Conservation (phyloP, 805 yeast genomes). For the Naumovozyma dairenensis region DNA sequence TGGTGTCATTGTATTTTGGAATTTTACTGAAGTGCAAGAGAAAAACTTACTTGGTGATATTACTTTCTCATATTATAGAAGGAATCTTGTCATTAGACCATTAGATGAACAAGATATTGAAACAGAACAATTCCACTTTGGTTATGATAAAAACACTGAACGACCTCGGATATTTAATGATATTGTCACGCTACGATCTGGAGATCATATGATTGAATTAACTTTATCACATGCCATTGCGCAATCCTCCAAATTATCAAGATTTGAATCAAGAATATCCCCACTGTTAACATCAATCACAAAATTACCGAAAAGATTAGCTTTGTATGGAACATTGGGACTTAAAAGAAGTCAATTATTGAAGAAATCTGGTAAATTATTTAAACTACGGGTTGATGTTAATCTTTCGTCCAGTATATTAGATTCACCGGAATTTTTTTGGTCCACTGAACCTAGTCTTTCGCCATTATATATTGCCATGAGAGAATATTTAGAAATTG, state of each 20-base stretch:
- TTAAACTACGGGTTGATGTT: conserved; percentile 87
- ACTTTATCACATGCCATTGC: conserved; percentile 96
- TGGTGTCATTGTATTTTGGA: conserved; percentile 98
- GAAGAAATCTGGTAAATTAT: conserved; percentile 81
- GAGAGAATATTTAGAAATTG: conserved; percentile 87
- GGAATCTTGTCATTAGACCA: conserved; percentile 59
- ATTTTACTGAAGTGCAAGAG: conserved; percentile 84
- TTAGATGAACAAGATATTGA: conserved; percentile 84
- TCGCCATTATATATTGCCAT: conserved; percentile 87
- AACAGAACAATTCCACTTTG: conserved; percentile 59
- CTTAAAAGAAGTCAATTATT: conserved; percentile 74
- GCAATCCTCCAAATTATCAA: conserved; percentile 82
- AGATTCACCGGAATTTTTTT: conserved; percentile 93
- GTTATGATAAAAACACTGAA: conserved; percentile 45
- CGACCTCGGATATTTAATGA: conserved; percentile 81
- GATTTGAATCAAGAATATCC: conserved; percentile 88
- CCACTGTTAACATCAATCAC: conserved; percentile 74
- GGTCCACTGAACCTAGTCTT: conserved; percentile 92
- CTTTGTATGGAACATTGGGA: conserved; percentile 81
- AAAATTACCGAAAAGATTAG: conserved; percentile 80
- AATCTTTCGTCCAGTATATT: conserved; percentile 81
- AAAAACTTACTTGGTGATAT: conserved; percentile 88
- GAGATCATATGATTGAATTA: conserved; percentile 85
- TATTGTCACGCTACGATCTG: conserved; percentile 81
- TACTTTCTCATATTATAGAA: conserved; percentile 42